These are phyloP conservation scores for Russula emetica DNA, from an alignment of 768 basidiomycete genomes.

Conservation along the genomic window DNA sequence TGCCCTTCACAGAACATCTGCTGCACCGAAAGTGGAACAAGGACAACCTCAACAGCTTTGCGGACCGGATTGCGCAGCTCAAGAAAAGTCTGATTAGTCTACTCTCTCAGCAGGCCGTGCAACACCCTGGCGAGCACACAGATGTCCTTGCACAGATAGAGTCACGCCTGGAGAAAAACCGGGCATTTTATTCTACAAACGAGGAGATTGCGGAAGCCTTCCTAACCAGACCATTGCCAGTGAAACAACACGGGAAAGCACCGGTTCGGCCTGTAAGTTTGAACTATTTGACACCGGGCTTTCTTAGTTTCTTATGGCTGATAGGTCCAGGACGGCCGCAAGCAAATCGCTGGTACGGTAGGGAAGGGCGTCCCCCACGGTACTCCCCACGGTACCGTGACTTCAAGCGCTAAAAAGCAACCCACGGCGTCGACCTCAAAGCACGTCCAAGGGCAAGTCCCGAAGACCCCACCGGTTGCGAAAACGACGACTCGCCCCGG, in stretches of 20 bases:
- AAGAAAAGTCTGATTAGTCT: not conserved
- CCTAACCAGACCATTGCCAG: too few relatives aligned
- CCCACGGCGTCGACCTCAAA: too few relatives aligned
- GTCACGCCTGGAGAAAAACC: not conserved
- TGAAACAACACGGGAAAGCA: slow-evolving; percentile 11
- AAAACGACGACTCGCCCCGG: not conserved
- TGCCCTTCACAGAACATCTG: slow-evolving; percentile 6
- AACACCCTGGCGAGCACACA: slow-evolving; percentile 2
- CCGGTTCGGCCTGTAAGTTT: slow-evolving; percentile 5
- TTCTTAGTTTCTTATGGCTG: not conserved
- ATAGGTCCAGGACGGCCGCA: slow-evolving; percentile 1
- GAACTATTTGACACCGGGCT: too few relatives aligned
- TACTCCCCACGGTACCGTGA: too few relatives aligned
- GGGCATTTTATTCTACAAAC: not conserved
- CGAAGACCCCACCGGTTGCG: not conserved
- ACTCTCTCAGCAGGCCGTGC: slow-evolving; percentile 17
- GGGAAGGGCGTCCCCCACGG: slow-evolving; percentile 6
- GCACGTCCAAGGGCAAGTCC: slow-evolving; percentile 4
- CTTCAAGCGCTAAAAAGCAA: not conserved
- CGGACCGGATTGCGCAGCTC: not conserved
- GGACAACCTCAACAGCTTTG: not conserved
- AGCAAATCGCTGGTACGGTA: slow-evolving; percentile 6
- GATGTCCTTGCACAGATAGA: slow-evolving; percentile 13
- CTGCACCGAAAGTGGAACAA: slow-evolving; percentile 5
- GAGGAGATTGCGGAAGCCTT: slow-evolving; percentile 2